These are phyloP conservation scores for Paecilomyces variotii DNA, from an alignment of 2,329 filamentous ascomycete species.

Conservation along the genomic window DNA sequence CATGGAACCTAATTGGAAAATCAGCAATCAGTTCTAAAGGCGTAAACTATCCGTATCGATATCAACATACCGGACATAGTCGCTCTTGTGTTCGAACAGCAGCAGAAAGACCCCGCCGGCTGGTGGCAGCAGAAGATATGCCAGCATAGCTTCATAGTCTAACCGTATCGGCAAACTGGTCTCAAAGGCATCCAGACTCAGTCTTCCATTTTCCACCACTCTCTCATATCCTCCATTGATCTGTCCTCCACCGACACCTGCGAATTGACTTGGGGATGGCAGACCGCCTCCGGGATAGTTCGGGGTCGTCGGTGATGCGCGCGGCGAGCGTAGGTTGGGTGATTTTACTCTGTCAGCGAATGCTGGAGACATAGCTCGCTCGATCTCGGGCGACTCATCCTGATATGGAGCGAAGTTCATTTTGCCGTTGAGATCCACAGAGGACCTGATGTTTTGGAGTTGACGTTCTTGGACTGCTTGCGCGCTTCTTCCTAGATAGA, in stretches of 20 bases:
- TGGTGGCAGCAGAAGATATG: slow-evolving; percentile 79
- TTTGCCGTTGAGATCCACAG: neutral
- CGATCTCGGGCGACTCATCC: slow-evolving; percentile 77
- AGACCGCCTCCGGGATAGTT: slow-evolving; percentile 36
- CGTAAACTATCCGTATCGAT: neutral
- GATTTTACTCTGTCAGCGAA: slow-evolving; percentile 43
- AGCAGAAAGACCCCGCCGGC: slow-evolving; percentile 77
- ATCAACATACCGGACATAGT: slow-evolving; percentile 72
- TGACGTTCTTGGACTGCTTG: slow-evolving; percentile 5
- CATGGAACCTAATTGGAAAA: slow-evolving; percentile 64
- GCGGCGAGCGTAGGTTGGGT: slow-evolving; percentile 47
- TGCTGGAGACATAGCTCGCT: slow-evolving; percentile 70
- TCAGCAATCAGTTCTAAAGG: neutral
- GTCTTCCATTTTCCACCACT: slow-evolving; percentile 44
- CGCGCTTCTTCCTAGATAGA: neutral
- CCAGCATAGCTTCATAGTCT: slow-evolving; percentile 83
- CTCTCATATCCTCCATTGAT: slow-evolving; percentile 20
- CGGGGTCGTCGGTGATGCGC: slow-evolving; percentile 38
- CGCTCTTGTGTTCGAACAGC: slow-evolving; percentile 85
- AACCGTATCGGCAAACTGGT: slow-evolving; percentile 80
- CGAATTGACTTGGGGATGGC: slow-evolving; percentile 33
- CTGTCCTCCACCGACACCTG: slow-evolving; percentile 29
- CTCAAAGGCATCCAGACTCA: slow-evolving; percentile 72
- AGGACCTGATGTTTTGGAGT: slow-evolving; percentile 4
- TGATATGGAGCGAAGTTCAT: slow-evolving; percentile 99